Base-by-base conservation (phyloP, 352 stramenopile species). In the Phytopythium vexans region DNA sequence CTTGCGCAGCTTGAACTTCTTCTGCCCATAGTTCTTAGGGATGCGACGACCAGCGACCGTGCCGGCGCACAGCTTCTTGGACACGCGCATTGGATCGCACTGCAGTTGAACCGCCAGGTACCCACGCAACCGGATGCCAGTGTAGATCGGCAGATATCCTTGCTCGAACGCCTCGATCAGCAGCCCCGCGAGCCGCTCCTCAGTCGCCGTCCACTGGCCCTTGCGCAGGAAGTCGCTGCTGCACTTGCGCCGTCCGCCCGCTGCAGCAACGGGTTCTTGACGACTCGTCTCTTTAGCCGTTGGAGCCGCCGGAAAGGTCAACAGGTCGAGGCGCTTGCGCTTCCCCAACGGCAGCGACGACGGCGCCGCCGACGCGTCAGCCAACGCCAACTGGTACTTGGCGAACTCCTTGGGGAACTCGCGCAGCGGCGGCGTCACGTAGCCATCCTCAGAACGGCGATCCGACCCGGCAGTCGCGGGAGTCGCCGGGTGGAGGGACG, bases 1-100 rank as follows among this genome's bases (percentile, higher is more conserved):
- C 49, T 86, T 85, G 7, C 77, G 73, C 34, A 86, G 66, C 16
- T 82, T 81, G 43, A 87, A 91, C 52, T 89, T 91, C 56, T 86
- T 83, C 60, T 91, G 81, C 3, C 81, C 81, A 47, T 82, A 91
- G 52, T 92, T 92, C 45, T 85, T 90, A 0, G 82, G 75, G 42
- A 92, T 74, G 6, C 59, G 58, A 45, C 87, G 87, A 43, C 77
- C 77, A 45, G 88, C 77, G 41, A 92, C 82, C 8, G 63, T 70
- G 3, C 80, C 80, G 8, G 77, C 77, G 45, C 79, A 89, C 33
- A 92, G 66, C 41, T 92, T 92, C 66, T 92, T 92, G 14, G 77
- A 89, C 38, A 92, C 75, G 9, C 82, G 68, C 82, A 92, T 92
- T 36, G 82, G 82, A 36, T 90, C 82, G 39, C 82, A 92, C 46